phyloP scores from a whole-genome alignment of 2,329 filamentous ascomycete species.

The Verticillium isaacii region DNA sequence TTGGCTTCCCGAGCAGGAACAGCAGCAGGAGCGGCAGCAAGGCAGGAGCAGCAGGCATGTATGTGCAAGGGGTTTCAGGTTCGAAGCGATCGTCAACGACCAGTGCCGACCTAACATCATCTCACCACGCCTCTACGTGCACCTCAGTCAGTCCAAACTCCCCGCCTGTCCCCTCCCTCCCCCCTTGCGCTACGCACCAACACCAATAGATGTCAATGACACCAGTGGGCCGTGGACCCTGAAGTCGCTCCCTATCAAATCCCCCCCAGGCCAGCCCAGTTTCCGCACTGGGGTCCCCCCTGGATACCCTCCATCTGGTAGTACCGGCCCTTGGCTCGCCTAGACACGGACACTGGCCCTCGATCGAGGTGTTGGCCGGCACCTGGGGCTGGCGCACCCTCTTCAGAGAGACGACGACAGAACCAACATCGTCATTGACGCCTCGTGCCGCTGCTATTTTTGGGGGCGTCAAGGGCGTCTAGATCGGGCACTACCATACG shows the following conservation, averaged over 20 bases:
- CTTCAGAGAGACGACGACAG: not conserved
- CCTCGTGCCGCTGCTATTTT: not conserved
- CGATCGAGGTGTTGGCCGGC: not conserved
- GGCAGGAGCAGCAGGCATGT: not conserved
- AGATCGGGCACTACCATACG: not conserved
- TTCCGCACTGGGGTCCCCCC: not conserved
- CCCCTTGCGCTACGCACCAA: not conserved
- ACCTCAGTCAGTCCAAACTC: not conserved
- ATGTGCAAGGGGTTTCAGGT: slow-evolving; percentile 12
- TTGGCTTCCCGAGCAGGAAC: not conserved
- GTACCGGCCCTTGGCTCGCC: not conserved
- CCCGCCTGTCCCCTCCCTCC: not conserved
- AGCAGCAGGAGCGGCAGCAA: not conserved
- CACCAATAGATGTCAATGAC: not conserved
- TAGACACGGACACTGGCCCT: not conserved
- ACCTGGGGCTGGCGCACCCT: no score
- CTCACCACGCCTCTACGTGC: not conserved
- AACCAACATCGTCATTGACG: not conserved
- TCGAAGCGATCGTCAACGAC: slow-evolving; percentile 9
- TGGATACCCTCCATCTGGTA: not conserved
- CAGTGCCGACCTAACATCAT: not conserved
- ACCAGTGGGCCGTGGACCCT: not conserved
- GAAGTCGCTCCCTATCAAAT: not conserved
- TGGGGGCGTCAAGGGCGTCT: not conserved
- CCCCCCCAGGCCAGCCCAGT: not conserved